phyloP scores from a whole-genome alignment of 2,329 filamentous ascomycete genomes.

The Venturiaceae sp. region DNA sequence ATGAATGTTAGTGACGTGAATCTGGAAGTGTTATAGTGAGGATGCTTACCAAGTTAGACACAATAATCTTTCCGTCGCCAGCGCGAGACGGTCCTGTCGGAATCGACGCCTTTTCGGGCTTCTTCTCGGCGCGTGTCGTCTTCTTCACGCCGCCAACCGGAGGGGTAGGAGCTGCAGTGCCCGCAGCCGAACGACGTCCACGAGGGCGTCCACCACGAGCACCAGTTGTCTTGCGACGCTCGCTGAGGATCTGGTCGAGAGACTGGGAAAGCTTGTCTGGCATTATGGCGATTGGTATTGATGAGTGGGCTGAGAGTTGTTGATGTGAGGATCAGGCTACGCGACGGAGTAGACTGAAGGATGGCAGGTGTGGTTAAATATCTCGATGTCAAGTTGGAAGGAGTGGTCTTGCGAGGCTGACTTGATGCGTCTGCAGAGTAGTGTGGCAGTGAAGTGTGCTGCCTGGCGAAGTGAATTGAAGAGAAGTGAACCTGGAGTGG shows the following conservation, averaged over 20 bases:
- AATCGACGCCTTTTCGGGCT: constrained; percentile 29
- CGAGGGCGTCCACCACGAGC: constrained; percentile 36
- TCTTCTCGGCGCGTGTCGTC: constrained; percentile 49
- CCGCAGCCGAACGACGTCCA: constrained; percentile 34
- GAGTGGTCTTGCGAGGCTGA: background rate
- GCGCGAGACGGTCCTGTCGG: constrained; percentile 55
- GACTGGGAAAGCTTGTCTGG: constrained; percentile 81
- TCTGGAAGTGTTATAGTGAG: constrained; percentile 4
- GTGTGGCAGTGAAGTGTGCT: background rate
- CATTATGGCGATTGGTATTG: constrained; percentile 6
- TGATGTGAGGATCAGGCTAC: constrained; percentile 16
- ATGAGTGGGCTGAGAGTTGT: background rate
- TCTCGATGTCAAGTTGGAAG: constrained; percentile 2
- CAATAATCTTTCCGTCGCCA: constrained; percentile 91
- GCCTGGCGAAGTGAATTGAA: constrained; percentile 2
- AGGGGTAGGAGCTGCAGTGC: constrained; percentile 58
- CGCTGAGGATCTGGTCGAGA: constrained; percentile 93
- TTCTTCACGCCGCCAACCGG: constrained; percentile 81
- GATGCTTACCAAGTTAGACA: constrained; percentile 86
- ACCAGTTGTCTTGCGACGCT: constrained; percentile 48
- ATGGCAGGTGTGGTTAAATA: constrained; percentile 11
- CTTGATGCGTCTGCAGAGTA: background rate
- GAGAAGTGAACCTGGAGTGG: background rate
- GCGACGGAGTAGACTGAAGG: constrained; percentile 10
- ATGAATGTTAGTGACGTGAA: constrained; percentile 36